Evolutionary conservation across 495 filamentous ascomycete species (phyloP).

Genomic region (Podospora fimiseda): DNA sequence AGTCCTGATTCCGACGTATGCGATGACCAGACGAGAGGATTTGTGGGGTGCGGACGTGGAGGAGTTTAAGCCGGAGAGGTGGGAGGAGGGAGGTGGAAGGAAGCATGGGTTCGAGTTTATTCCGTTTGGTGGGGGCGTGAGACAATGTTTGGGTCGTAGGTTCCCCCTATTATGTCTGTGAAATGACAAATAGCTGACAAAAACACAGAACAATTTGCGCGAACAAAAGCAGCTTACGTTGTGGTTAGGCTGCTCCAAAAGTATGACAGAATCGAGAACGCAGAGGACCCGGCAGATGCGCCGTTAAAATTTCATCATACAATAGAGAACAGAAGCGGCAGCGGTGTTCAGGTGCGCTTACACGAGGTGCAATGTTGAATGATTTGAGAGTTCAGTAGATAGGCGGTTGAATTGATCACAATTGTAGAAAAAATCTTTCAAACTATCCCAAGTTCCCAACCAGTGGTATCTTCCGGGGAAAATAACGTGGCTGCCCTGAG

Average conservation of each 20-base stretch:
- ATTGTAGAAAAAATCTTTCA: no score
- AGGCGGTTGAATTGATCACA: no score
- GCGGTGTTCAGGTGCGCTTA: conserved; percentile 35
- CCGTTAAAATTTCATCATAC: conserved; percentile 37
- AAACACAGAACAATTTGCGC: conserved; percentile 38
- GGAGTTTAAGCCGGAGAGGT: conserved; percentile 26
- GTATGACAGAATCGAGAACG: conserved; percentile 36
- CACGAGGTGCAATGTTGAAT: no score
- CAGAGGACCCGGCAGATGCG: conserved; percentile 25
- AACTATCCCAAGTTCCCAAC: no score
- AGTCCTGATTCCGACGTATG: conserved; percentile 30
- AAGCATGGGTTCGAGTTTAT: conserved; percentile 34
- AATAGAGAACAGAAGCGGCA: conserved; percentile 44
- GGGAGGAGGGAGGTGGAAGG: conserved; percentile 24
- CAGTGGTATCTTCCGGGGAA: no score
- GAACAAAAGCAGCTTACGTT: conserved; percentile 38
- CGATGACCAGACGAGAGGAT: conserved; percentile 31
- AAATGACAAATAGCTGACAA: background rate
- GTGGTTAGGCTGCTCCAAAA: conserved; percentile 39
- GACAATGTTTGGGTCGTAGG: conserved; percentile 27
- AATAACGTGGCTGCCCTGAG: no score
- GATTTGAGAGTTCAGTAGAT: no score
- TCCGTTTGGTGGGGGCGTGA: conserved; percentile 19
- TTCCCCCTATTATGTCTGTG: background rate
- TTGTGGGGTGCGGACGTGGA: conserved; percentile 31